Evolutionary conservation across 2,329 filamentous ascomycete genomes (phyloP), one percentile per base, ranked within the genome.

Genomic region (Ophiocordyceps camponoti-leonardi): DNA sequence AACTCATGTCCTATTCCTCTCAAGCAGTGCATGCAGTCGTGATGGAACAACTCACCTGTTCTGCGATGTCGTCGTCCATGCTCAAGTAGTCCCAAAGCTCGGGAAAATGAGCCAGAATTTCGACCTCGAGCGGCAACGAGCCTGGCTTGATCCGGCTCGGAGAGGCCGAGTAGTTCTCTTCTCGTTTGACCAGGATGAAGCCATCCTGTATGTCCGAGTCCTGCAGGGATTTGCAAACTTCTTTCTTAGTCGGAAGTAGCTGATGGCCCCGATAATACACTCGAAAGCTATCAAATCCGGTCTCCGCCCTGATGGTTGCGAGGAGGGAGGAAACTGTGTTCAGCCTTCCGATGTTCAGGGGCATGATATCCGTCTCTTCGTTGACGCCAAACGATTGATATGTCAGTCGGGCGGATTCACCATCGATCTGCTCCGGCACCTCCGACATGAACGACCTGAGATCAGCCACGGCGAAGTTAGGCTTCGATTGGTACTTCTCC

Each of bases 51-150:
- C 62, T 52, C 67, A 82, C 79, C 67, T 84, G 79, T 55, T 73
- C 68, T 7, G 83, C 79, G 40, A 86, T 65, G 44, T 66, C 69
- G 48, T 88, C 79, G 41, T 84, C 75, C 64, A 88, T 74, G 50
- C 79, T 77, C 45, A 96, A 69, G 54, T 90, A 83, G 41, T 77
- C 74, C 71, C 92, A 94, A 22, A 98, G 65, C 49, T 90, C 79
- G 45, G 85, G 74, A 55, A 94, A 94, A 59, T 93, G 84, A 47
- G 79, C 73, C 52, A 92, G 67, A 20, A 96, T 79, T 53, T 90
- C 84, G 13, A 76, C 71, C 57, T 96, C 86, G 3, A 96, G 72
- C 33, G 66, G 72, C 50, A 67, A 79, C 42, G 67, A 73, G 44
- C 66, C 76, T 44, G 62, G 70, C 49, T 67, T 68, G 45, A 71